These are phyloP conservation scores for Carallia pectinifolia DNA, from an alignment of 345 rosid genomes.

Conservation along the genomic window DNA sequence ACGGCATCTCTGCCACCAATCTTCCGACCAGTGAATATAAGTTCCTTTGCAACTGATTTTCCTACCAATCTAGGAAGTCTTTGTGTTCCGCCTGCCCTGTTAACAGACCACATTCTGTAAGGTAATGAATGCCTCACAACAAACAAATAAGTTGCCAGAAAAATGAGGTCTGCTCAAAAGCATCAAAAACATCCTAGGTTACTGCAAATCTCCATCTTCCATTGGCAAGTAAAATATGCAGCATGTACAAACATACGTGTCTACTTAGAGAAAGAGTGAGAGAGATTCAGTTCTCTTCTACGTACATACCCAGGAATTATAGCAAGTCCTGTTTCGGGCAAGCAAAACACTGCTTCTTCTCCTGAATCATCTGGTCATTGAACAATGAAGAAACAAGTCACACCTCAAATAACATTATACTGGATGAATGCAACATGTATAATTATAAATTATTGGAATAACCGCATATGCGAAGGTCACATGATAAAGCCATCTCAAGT, in stretches of 20 bases:
- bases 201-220: neutral
- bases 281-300: too few species aligned
- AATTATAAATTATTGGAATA: slow-evolving; percentile 15
- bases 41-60: slow-evolving; percentile 73
- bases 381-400: neutral
- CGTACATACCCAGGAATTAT: slow-evolving; percentile 76
- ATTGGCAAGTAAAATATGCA: neutral
- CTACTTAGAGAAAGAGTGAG: neutral
- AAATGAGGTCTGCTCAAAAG: neutral
- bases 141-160: neutral
- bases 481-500: slow-evolving; percentile 91
- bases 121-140: slow-evolving; percentile 10
- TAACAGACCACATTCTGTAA: slow-evolving; percentile 20
- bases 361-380: slow-evolving; percentile 39
- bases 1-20: slow-evolving; percentile 69
- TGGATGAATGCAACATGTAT: neutral
- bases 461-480: slow-evolving; percentile 95
- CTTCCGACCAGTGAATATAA: slow-evolving; percentile 78
- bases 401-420: neutral
- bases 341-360: slow-evolving; percentile 70
- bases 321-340: slow-evolving; percentile 98
- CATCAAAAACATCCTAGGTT: neutral
- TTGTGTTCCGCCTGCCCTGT: slow-evolving; percentile 93
- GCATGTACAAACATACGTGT: neutral
- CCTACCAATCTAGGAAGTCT: slow-evolving; percentile 88